phyloP scores from a whole-genome alignment of 106 monocot species.

The Hemerocallis citrina region DNA sequence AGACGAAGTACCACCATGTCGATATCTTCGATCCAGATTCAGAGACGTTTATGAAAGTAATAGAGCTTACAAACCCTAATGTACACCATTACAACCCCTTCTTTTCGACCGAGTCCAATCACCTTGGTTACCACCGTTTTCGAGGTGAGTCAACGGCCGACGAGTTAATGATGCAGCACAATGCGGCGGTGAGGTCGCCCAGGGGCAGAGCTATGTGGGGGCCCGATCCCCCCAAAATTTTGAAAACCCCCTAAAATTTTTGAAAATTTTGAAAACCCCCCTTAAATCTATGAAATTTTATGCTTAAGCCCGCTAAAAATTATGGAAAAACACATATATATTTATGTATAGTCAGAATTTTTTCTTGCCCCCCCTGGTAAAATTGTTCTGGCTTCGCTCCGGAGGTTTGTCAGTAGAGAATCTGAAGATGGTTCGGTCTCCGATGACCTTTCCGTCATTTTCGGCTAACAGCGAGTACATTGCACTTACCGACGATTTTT shows the following conservation, averaged over 20 bases:
- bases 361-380: too few relatives aligned
- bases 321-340: too few relatives aligned
- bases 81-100: slow-evolving; percentile 89
- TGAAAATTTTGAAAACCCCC: too few relatives aligned
- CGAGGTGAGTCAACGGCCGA: slow-evolving; percentile 33
- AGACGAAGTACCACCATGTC: slow-evolving; percentile 31
- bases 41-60: slow-evolving; percentile 36
- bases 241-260: too few relatives aligned
- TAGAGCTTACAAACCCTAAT: slow-evolving; percentile 39
- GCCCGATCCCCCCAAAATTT: too few relatives aligned
- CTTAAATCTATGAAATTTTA: too few relatives aligned
- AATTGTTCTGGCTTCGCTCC: too few relatives aligned
- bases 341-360: too few relatives aligned
- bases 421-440: slow-evolving; percentile 25
- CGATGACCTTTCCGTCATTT: slow-evolving; percentile 42
- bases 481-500: slow-evolving; percentile 42
- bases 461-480: slow-evolving; percentile 30
- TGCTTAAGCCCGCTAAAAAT: too few relatives aligned
- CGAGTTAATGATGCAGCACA: slow-evolving; percentile 18
- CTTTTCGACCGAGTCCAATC: slow-evolving; percentile 35
- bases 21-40: slow-evolving; percentile 66
- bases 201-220: too few relatives aligned
- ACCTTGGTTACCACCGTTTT: slow-evolving; percentile 76
- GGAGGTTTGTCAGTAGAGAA: too few relatives aligned
- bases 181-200: slow-evolving; percentile 24